Evolutionary conservation across 257 asterid species (phyloP).

Genomic region (Solanum virginianum): DNA sequence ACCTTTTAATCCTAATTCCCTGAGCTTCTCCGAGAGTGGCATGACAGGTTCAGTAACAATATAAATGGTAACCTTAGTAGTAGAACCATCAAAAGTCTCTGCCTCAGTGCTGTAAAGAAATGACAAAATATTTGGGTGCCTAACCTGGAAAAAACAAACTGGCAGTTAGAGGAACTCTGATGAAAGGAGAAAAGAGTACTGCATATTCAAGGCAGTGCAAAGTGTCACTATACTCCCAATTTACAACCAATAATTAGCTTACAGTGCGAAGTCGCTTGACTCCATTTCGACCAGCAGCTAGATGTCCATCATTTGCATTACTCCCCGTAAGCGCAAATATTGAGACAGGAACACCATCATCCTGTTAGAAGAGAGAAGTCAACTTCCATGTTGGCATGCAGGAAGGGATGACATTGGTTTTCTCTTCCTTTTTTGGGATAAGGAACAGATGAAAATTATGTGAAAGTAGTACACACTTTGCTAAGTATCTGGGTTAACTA

Average conservation of each 20-base stretch:
- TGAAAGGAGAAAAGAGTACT: not conserved
- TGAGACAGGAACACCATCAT: slow-evolving; percentile 91
- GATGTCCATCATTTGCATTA: slow-evolving; percentile 74
- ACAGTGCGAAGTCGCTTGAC: slow-evolving; percentile 97
- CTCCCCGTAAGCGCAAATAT: slow-evolving; percentile 85
- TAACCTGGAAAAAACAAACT: slow-evolving; percentile 49
- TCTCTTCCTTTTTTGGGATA: not conserved
- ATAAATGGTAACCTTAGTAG: slow-evolving; percentile 70
- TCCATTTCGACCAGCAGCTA: slow-evolving; percentile 97
- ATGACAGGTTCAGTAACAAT: slow-evolving; percentile 95
- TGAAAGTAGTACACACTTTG: not conserved
- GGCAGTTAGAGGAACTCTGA: slow-evolving; percentile 8
- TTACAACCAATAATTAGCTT: slow-evolving; percentile 11
- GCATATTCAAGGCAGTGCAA: not conserved
- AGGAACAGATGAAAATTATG: not conserved
- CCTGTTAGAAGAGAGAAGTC: slow-evolving; percentile 32
- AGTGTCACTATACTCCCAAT: not conserved
- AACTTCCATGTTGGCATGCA: not conserved
- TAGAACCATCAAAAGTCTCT: slow-evolving; percentile 70
- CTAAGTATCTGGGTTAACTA: not conserved
- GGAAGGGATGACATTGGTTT: not conserved
- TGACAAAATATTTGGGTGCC: slow-evolving; percentile 96
- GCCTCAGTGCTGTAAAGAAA: slow-evolving; percentile 94
- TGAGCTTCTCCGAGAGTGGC: slow-evolving; percentile 91
- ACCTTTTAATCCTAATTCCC: slow-evolving; percentile 83